Percentiles rank a stretch among this genome's conserved stretches.
These are phyloP conservation scores for Conticribra weissflogii DNA, from an alignment of 108 stramenopile genomes.

Conservation along the genomic window DNA sequence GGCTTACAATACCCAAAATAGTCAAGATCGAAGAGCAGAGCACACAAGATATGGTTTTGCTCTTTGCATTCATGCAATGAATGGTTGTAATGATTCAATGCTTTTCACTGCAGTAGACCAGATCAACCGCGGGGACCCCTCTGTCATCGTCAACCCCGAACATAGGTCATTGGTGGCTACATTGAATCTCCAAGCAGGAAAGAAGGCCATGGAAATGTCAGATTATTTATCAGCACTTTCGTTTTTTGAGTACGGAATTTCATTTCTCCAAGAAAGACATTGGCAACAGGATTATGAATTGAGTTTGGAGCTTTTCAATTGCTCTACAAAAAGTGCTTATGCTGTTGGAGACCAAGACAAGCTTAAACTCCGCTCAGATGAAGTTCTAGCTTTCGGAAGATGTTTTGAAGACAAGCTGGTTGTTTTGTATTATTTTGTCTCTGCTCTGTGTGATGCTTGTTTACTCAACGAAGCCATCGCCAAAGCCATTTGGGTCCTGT, in stretches of 20 bases:
- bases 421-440: not conserved
- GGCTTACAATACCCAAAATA: not conserved
- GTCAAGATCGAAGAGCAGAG: not conserved
- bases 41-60: slow-evolving; percentile 16
- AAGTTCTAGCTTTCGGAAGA: not conserved
- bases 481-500: not conserved
- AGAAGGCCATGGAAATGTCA: slow-evolving; percentile 17
- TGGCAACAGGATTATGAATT: slow-evolving; percentile 30
- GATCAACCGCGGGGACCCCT: slow-evolving; percentile 11
- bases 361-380: not conserved
- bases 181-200: slow-evolving; percentile 19
- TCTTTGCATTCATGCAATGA: not conserved
- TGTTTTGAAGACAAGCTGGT: slow-evolving; percentile 21
- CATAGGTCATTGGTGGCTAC: not conserved
- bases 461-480: not conserved
- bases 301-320: slow-evolving; percentile 30
- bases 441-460: not conserved
- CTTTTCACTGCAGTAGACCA: slow-evolving; percentile 19
- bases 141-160: slow-evolving; percentile 2
- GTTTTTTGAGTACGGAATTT: slow-evolving; percentile 27
- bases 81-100: not conserved
- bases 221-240: slow-evolving; percentile 15
- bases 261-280: slow-evolving; percentile 14
- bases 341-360: slow-evolving; percentile 2
- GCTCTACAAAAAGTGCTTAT: slow-evolving; percentile 6